Evolutionary conservation across 2,329 filamentous ascomycete species (phyloP), one percentile per base, ranked within the genome.

Genomic region (Fusarium sp.): DNA sequence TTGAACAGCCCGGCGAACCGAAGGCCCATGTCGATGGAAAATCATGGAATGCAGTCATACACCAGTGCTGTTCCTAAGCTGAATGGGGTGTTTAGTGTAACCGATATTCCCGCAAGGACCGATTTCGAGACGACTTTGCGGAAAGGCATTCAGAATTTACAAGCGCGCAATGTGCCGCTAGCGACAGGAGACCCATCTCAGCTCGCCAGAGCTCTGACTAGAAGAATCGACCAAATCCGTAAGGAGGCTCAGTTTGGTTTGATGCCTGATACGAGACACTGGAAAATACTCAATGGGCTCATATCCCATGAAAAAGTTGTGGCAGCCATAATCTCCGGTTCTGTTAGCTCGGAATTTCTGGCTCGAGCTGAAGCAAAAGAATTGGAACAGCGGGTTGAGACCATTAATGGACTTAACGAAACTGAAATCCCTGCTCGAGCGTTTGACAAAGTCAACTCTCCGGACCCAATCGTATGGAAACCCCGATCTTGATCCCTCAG

Each of bases 381-480:
- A 7, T 57, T 82, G 5, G 56, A 76, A 37, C 48, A 25, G 12
- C 74, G 78, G 2, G 41, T 78, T 3, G 44, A 74, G 5, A 62
- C 58, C 9, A 71, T 80, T 41, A 69, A 76, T 44, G 62, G 54
- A 19, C 58, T 80, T 7, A 42, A 73, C 1, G 69, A 75, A n/a
- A 41, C 34, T 3, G 71, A 77, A 5, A 78, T 81, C 45, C 28
- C 54, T 19, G 53, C 61, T 3, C 70, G 74, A 18, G 69, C 77
- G 31, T 55, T 45, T 16, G 54, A 71, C 16, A 67, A 63, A 57
- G 37, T 60, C 26, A 70, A 53, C 39, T 58, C 63, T 9, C 68
- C 74, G 18, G 78, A 81, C 43, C 77, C 76, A 42, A 67, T 76
- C 62, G 79, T 81, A 81, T 67, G 79, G 74, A 23, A 55, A 31